A percentile compares a stretch with the other conserved stretches of the same genome.
Conservation (phyloP, 805 yeast species). For the Vanderwaltozyma tropicalis region DNA sequence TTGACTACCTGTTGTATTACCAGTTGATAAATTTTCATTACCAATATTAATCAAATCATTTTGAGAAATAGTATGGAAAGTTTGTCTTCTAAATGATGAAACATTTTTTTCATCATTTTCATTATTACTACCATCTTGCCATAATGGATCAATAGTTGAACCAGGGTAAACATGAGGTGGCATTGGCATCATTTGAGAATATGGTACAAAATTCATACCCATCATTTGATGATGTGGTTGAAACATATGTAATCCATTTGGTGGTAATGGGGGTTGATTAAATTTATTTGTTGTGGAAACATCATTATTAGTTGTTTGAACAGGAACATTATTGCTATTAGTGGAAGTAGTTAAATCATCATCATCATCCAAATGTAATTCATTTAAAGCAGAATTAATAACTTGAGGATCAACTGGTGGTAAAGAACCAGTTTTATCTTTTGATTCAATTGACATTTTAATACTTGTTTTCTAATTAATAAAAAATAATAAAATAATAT, state of each 20-base stretch:
- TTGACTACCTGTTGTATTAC: constrained; percentile 5
- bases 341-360: constrained; percentile 7
- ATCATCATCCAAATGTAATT: constrained; percentile 22
- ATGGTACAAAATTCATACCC: constrained; percentile 26
- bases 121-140: constrained; percentile 7
- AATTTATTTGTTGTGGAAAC: not conserved
- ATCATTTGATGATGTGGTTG: constrained; percentile 9
- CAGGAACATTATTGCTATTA: not conserved
- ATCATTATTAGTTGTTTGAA: constrained; percentile 1
- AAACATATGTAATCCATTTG: not conserved
- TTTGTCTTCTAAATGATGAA: constrained; percentile 25
- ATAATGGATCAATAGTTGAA: constrained; percentile 11
- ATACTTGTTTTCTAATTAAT: too few species aligned
- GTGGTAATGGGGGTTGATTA: not conserved
- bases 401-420: constrained; percentile 20
- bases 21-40: constrained; percentile 1
- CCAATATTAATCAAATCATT: not conserved
- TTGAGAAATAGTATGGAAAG: constrained; percentile 22
- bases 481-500: too few species aligned
- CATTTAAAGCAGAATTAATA: constrained; percentile 25
- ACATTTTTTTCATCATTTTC: constrained; percentile 5
- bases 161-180: too few species aligned
- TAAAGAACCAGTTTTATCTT: constrained; percentile 1
- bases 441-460: constrained; percentile 2
- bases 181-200: constrained; percentile 26